phyloP scores from a whole-genome alignment of 371 early-diverging fungal species.

The Nematocida sp. region DNA sequence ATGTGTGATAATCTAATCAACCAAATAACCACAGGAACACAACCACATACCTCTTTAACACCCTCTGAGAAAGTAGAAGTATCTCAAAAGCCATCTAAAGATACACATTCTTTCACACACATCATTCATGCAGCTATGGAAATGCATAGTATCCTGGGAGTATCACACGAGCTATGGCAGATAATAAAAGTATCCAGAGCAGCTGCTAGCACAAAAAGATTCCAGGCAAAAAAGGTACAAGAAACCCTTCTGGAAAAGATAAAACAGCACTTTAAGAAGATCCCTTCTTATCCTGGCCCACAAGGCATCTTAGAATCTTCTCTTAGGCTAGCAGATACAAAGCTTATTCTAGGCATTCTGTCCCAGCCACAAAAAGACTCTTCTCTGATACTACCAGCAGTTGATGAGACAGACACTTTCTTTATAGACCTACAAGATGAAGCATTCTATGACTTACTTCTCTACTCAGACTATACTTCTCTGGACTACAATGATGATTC shows the following conservation, averaged over 20 bases:
- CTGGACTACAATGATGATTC: background rate
- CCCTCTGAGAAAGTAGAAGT: no score
- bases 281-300: background rate
- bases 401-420: background rate
- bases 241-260: background rate
- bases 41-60: no score
- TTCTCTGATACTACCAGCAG: background rate
- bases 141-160: background rate
- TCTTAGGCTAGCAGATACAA: constrained; percentile 15
- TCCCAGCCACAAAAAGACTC: background rate
- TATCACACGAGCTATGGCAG: constrained; percentile 8
- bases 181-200: background rate
- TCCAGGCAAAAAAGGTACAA: background rate
- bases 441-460: constrained; percentile 3
- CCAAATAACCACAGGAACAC: background rate
- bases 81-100: background rate
- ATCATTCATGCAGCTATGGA: background rate
- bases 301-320: background rate
- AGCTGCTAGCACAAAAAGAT: constrained; percentile 26
- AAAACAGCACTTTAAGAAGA: background rate
- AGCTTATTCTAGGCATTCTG: constrained; percentile 4
- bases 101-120: background rate
- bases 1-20: constrained; percentile 32
- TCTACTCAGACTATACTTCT: background rate
- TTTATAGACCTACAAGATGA: constrained; percentile 6